Conservation (phyloP, 805 yeast species). For the Clavispora phyllophila region DNA sequence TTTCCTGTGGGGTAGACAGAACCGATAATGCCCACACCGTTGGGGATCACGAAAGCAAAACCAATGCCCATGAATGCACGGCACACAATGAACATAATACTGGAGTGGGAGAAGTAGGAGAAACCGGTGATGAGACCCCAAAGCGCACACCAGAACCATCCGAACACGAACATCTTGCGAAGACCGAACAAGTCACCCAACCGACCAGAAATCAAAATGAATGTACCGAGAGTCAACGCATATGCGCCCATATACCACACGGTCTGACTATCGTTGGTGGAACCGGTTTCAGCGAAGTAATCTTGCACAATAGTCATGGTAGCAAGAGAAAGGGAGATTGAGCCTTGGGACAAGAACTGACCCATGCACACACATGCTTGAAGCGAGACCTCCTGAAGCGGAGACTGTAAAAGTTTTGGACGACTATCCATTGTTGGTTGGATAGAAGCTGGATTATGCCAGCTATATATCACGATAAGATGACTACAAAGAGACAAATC, state of each 20-base stretch:
- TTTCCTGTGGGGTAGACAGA: constrained; percentile 38
- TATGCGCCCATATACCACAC: constrained; percentile 66
- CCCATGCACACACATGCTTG: constrained; percentile 17
- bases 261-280: constrained; percentile 5
- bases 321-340: constrained; percentile 34
- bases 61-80: constrained; percentile 66
- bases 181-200: constrained; percentile 71
- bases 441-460: background rate
- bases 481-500: background rate
- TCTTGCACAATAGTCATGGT: constrained; percentile 33
- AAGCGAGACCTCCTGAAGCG: constrained; percentile 10
- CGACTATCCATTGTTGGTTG: constrained; percentile 7
- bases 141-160: constrained; percentile 50
- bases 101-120: constrained; percentile 44
- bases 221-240: constrained; percentile 67
- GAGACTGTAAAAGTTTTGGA: constrained; percentile 8
- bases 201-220: constrained; percentile 63
- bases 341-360: constrained; percentile 34
- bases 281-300: constrained; percentile 16
- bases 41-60: constrained; percentile 54
- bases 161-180: constrained; percentile 46
- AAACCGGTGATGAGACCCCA: constrained; percentile 63
- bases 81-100: constrained; percentile 45
- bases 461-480: background rate
- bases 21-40: constrained; percentile 53